phyloP scores from a whole-genome alignment of 139 green algal genomes.

The Microglena sp. region DNA sequence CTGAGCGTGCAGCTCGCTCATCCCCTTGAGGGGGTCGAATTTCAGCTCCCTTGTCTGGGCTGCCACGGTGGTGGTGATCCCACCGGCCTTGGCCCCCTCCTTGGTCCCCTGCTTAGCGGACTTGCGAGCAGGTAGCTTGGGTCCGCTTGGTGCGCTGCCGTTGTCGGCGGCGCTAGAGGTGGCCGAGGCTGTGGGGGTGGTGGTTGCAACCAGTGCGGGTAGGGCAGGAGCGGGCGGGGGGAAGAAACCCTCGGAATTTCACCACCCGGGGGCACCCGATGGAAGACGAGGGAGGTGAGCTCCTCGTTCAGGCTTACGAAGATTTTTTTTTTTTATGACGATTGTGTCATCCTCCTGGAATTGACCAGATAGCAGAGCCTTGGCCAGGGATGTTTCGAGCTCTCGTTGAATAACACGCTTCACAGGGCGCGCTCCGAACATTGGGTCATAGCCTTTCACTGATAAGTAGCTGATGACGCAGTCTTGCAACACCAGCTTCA shows the following conservation, averaged over 20 bases:
- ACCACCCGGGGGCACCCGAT: slow-evolving; percentile 2
- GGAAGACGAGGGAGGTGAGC: slow-evolving; percentile 1
- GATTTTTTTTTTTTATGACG: slow-evolving; percentile 26
- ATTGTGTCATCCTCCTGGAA: slow-evolving; percentile 26
- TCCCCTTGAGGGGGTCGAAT: slow-evolving; percentile 24
- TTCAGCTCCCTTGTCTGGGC: neutral
- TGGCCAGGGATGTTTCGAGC: slow-evolving; percentile 85
- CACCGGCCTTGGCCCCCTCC: neutral
- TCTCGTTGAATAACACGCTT: slow-evolving; percentile 91
- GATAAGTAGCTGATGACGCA: slow-evolving; percentile 34
- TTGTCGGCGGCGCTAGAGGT: neutral
- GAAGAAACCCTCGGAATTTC: neutral
- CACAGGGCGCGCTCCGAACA: slow-evolving; percentile 89
- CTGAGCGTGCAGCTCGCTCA: slow-evolving; percentile 5
- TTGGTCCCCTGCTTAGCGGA: no score
- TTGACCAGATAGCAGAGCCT: slow-evolving; percentile 36
- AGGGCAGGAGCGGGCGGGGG: neutral
- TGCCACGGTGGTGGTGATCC: neutral
- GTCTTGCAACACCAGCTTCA: slow-evolving; percentile 47
- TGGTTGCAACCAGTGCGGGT: no score
- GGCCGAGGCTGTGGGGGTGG: neutral
- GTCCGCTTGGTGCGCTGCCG: neutral
- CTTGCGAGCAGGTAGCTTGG: no score
- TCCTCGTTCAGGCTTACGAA: slow-evolving; percentile 10
- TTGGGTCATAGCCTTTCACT: slow-evolving; percentile 77